Conservation (phyloP, 163 green algal genomes). For the Volvox carteri region DNA sequence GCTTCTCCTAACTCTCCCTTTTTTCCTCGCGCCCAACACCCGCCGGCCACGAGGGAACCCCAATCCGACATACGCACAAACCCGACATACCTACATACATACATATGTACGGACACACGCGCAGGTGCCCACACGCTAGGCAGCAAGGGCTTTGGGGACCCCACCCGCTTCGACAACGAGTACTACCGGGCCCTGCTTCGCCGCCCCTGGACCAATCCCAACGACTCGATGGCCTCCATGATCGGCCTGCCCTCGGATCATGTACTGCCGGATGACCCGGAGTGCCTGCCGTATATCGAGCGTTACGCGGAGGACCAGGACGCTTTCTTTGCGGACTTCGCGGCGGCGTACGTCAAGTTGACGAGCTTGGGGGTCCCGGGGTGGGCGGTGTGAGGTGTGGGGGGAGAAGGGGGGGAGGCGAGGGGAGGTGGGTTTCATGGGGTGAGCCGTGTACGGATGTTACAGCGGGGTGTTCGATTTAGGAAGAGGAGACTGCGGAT, state of each 20-base stretch:
- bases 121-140: constrained; percentile 70
- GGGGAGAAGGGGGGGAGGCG: neutral
- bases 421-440: too few relatives aligned
- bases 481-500: too few relatives aligned
- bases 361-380: constrained; percentile 61
- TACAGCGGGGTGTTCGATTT: too few relatives aligned
- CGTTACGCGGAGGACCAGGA: constrained; percentile 81
- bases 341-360: constrained; percentile 74
- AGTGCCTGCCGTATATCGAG: constrained; percentile 75
- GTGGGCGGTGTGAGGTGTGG: constrained; percentile 10
- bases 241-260: constrained; percentile 89
- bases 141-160: constrained; percentile 91
- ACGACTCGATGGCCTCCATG: constrained; percentile 83
- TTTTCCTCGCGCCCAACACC: too few relatives aligned
- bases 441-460: too few relatives aligned
- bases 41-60: too few relatives aligned
- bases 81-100: too few relatives aligned
- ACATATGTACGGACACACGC: too few relatives aligned
- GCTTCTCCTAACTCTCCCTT: too few relatives aligned
- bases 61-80: too few relatives aligned
- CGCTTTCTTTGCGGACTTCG: constrained; percentile 85
- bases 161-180: constrained; percentile 91
- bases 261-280: constrained; percentile 82
- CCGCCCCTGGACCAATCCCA: constrained; percentile 84
- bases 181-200: constrained; percentile 87